Percentiles rank a stretch among this genome's conserved stretches.
These are phyloP conservation scores for Dendrocalamus sinicus DNA, from an alignment of 176 grass and related monocot genomes.

Conservation along the genomic window DNA sequence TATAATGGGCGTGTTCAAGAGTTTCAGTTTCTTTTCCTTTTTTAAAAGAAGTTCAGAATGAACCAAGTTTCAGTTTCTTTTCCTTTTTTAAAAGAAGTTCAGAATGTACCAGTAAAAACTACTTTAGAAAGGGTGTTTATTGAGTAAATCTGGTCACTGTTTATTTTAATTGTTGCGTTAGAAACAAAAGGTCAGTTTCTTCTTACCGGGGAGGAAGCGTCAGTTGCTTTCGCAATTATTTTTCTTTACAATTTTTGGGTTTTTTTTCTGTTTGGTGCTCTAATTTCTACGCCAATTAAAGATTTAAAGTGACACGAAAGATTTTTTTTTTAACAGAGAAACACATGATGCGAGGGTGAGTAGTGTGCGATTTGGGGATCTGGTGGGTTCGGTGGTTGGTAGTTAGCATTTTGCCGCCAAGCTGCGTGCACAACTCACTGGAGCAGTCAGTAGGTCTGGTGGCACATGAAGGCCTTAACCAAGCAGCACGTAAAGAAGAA, in stretches of 20 bases:
- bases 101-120: not conserved
- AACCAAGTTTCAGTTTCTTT: too few relatives aligned
- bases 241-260: not conserved
- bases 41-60: not conserved
- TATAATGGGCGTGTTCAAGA: not conserved
- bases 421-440: not conserved
- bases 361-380: slow-evolving; percentile 18
- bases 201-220: not conserved
- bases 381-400: slow-evolving; percentile 41
- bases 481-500: too few relatives aligned
- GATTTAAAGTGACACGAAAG: not conserved
- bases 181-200: slow-evolving; percentile 13
- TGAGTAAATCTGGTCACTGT: not conserved
- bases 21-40: too few relatives aligned
- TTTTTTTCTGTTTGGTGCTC: not conserved
- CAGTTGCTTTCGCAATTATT: slow-evolving; percentile 6
- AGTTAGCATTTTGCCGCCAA: slow-evolving; percentile 51
- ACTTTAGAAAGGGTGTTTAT: not conserved
- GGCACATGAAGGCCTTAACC: too few relatives aligned
- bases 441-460: too few relatives aligned
- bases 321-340: slow-evolving; percentile 10
- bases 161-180: not conserved
- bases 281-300: slow-evolving; percentile 34
- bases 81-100: too few relatives aligned
- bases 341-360: not conserved